phyloP scores from a whole-genome alignment of 768 basidiomycete species.

The Trametes cinnabarina region DNA sequence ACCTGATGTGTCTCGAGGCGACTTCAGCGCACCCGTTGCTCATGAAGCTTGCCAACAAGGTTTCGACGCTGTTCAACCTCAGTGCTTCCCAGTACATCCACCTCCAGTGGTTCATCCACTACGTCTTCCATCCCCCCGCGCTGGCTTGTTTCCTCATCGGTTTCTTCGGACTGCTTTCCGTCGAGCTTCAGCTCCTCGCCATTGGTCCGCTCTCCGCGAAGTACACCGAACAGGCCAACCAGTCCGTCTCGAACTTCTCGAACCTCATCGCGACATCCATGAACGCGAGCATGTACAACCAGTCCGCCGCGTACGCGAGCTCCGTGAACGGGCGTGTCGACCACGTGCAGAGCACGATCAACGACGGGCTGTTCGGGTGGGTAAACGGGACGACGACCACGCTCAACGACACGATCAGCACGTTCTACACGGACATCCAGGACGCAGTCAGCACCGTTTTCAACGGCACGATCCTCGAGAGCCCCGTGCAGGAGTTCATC shows the following conservation, averaged over 20 bases:
- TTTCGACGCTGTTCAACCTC: conserved; percentile 52
- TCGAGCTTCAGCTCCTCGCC: conserved; percentile 84
- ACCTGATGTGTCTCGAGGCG: conserved; percentile 71
- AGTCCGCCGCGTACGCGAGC: conserved; percentile 75
- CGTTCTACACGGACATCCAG: conserved; percentile 86
- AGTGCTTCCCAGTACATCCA: conserved; percentile 62
- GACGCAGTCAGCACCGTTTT: conserved; percentile 74
- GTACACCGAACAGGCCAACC: conserved; percentile 60
- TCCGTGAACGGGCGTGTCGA: conserved; percentile 72
- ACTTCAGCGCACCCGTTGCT: conserved; percentile 72
- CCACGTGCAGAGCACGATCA: conserved; percentile 69
- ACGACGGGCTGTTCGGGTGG: conserved; percentile 92
- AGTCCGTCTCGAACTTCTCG: conserved; percentile 64
- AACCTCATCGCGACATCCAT: conserved; percentile 70
- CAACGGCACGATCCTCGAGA: conserved; percentile 78
- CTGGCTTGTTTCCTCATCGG: conserved; percentile 91
- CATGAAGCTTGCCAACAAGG: conserved; percentile 55
- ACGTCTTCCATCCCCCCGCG: conserved; percentile 89
- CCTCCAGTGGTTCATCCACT: conserved; percentile 85
- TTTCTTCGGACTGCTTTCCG: conserved; percentile 82
- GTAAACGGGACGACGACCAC: conserved; percentile 86
- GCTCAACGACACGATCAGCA: conserved; percentile 81
- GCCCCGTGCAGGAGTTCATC: conserved; percentile 83
- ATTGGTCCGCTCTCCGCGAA: conserved; percentile 69
- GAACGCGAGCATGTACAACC: conserved; percentile 80